Evolutionary conservation across 1,139 yeast genomes (phyloP), one percentile per base, ranked within the genome.

Genomic region (Saccharomycopsis hybrid): DNA sequence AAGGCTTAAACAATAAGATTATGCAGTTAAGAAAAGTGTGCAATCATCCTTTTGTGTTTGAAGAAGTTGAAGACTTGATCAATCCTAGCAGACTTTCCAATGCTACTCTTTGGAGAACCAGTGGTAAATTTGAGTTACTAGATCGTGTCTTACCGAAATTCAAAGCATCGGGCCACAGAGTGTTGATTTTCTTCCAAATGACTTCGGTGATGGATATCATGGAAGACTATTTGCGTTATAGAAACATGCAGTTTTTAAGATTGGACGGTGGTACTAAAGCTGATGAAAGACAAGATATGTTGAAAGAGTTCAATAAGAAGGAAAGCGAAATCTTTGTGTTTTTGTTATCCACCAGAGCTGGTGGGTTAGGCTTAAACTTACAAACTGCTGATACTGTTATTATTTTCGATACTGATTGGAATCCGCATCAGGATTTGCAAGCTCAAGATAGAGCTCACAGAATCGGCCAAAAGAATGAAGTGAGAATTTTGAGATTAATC

Each of bases 361-460:
- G 98, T 75, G 98, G 98, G 57, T 76, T 92, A 58, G 98, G 98
- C 60, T 77, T 92, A 63, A 92, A 92, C 66, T 74, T 92, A 67
- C 97, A 92, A 68, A 87, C 96, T 31, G 98, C 98, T 2, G 98
- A 92, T 65, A 92, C 98, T 0, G 98, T 92, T 52, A 85, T 92
- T 60, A 90, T 92, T 60, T 92, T 89, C 66, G 98, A 92, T 65
- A 88, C 97, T 3, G 98, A 92, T 69, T 92, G 98, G 98, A 92
- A 92, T 66, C 98, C 98, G n/a, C 98, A 92, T 70, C 97, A 92
- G 67, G 98, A 92, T 79, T 77, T 92, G 66, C 98, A 92, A 69
- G 98, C 98, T 0, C 97, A 92, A 70, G 98, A 92, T 68, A 83
- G 98, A 70, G 98, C 97, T 1, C 98, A 92, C 68, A 82, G 98